phyloP scores from a whole-genome alignment of 352 stramenopile genomes.

The Globisporangium yorkense region DNA sequence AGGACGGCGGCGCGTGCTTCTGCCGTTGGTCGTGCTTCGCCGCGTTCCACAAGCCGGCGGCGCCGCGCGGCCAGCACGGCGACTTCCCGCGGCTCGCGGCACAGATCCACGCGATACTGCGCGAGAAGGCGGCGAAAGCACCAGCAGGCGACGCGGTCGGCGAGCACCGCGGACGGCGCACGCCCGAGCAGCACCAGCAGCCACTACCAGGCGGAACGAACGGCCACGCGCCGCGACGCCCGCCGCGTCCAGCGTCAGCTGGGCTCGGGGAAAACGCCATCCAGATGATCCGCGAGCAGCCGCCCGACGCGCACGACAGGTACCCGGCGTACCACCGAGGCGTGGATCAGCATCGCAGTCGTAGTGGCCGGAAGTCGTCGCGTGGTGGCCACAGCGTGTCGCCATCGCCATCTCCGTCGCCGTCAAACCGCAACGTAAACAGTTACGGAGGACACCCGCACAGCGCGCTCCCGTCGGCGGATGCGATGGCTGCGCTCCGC shows the following conservation, averaged over 20 bases:
- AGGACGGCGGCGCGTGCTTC: conserved; percentile 56
- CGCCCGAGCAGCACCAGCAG: not conserved
- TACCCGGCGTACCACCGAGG: not conserved
- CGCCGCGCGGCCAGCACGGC: conserved; percentile 5
- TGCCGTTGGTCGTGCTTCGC: conserved; percentile 62
- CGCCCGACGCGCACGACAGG: not conserved
- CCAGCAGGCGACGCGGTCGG: not conserved
- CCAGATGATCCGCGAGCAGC: not conserved
- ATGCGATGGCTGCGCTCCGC: not conserved
- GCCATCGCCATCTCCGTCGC: not conserved
- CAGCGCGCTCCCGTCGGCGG: not conserved
- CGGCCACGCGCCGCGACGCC: not conserved
- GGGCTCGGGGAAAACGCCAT: not conserved
- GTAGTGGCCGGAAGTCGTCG: not conserved
- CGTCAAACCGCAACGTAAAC: conserved; percentile 1
- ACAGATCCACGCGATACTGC: conserved; percentile 39
- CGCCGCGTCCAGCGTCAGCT: not conserved
- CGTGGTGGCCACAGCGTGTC: conserved; percentile 6
- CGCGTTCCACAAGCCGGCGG: conserved; percentile 24
- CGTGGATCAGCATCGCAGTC: not conserved
- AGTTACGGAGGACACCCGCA: conserved; percentile 2
- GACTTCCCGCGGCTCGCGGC: conserved; percentile 38
- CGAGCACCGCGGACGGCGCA: not conserved
- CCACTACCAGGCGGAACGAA: not conserved
- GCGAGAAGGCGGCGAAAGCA: conserved; percentile 1